Evolutionary conservation across 2,329 filamentous ascomycete species (phyloP), one percentile per base, ranked within the genome.

Genomic region (Beauveria sp.): DNA sequence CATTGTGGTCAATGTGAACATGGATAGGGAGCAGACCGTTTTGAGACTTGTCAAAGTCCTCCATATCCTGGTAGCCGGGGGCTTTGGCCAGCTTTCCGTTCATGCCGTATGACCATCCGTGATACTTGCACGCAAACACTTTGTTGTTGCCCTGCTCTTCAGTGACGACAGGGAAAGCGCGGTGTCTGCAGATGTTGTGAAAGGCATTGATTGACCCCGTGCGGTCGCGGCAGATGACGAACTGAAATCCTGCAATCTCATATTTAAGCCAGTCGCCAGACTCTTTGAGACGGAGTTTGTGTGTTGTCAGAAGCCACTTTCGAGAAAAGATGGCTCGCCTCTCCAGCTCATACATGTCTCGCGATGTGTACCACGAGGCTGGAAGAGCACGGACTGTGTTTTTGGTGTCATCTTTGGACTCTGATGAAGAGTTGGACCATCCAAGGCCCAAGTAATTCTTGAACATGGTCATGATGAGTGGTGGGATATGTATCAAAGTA

Each of bases 161-260:
- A 5, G 71, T 74, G 1, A 82, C 79, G 5, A 85, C 77, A 0
- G 80, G 79, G 66, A 80, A 85, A n/a, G 82, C 82, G 18, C 82
- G 75, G 67, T 85, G 82, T 5, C 82, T 74, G 70, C 82, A 85
- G n/a, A 84, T 73, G 66, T 85, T 84, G 71, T 84, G 82, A 66
- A 85, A 84, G 16, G 76, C 81, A 53, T 81, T 79, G 67, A 83
- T 76, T 4, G 75, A 73, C 6, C 76, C 76, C 3, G 77, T 70
- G 22, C 78, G 74, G 67, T 82, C 79, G 16, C 71, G 71, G 55
- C 76, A 72, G 4, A 83, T 68, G 63, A 84, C 71, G 66, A 84
- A 79, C n/a, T 79, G 73, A 70, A 79, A 82, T 3, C 77, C 80
- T 3, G 80, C 79, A 12, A 81, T 67, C n/a, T 77, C 73, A 63